Conservation (phyloP, 257 asterid species). For the Verbascum thapsus region DNA sequence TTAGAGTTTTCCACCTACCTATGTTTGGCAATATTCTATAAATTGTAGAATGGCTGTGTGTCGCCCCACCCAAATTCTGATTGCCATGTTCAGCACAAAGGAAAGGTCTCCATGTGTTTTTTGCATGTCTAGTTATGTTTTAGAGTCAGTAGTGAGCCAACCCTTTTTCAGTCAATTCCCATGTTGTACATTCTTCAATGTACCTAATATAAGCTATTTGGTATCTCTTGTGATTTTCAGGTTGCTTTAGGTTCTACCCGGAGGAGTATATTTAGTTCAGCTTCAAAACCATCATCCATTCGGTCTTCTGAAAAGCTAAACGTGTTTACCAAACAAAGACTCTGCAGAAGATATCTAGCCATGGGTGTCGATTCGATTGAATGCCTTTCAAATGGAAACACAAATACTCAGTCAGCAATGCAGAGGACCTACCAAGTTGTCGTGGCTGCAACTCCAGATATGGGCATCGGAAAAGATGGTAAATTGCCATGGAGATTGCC, state of each 20-base stretch:
- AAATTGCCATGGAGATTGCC: conserved; percentile 91
- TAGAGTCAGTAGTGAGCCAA: not conserved
- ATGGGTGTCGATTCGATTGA: conserved; percentile 53
- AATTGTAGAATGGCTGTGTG: no score
- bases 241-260: conserved; percentile 33
- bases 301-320: conserved; percentile 29
- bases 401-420: conserved; percentile 34
- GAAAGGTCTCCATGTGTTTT: conserved; percentile 42
- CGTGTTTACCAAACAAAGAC: conserved; percentile 20
- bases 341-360: conserved; percentile 38
- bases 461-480: conserved; percentile 96
- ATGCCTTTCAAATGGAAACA: conserved; percentile 42
- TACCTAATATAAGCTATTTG: conserved; percentile 8
- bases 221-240: conserved; percentile 39
- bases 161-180: not conserved
- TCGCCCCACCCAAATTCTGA: conserved; percentile 25
- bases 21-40: no score
- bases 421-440: conserved; percentile 82
- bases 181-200: not conserved
- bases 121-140: not conserved
- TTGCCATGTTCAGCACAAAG: conserved; percentile 39
- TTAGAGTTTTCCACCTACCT: not conserved
- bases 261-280: conserved; percentile 27
- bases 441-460: conserved; percentile 83
- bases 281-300: conserved; percentile 23